Evolutionary conservation across 805 yeast species (phyloP), one percentile per base, ranked within the genome.

Genomic region (Lipomyces yamadae): DNA sequence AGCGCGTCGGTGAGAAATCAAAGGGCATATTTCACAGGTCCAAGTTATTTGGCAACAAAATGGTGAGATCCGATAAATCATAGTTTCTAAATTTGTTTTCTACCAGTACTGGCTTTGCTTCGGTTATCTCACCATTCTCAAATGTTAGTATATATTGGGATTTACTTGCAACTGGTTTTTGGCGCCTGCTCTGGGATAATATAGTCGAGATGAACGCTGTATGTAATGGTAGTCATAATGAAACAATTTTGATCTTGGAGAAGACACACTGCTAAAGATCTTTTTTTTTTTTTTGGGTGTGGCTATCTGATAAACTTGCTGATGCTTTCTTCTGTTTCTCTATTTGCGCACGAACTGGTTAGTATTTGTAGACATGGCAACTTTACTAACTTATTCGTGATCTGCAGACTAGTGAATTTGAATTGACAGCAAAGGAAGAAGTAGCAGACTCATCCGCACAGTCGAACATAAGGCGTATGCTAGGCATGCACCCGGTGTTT

Each of bases 1-100:
- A 66, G 34, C 52, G 56, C 39, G 50, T 66, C 3, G 69, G 69
- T 18, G 69, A 66, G 56, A 66, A 63, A 39, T 50, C 60, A 2
- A 59, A 60, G 52, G 67, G 69, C 11, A 54, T 63, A 50, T 54
- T 66, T 11, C 52, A 56, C 33, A 56, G 48, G 58, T 48, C 56
- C 32, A 52, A 58, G 55, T 30, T 63, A 11, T 63, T 66, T 52
- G 69, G 69, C 24, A 58, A 55, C 34, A 62, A 63, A 50, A 45
- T 56, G 48, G 63, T 56, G 48, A 24, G 63, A 34, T 60, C 63
- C 30, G 63, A 60, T 15, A 60, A 55, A 55, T 60, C 30, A 42
- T 58, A n/a, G 55, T 29, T n/a, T 24, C 24, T 24, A 24, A 24
- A 24, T 24, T 52, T 29, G 3, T 48, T 48, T 37, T 10, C 39